Evolutionary conservation across 2,329 filamentous ascomycete genomes (phyloP).

Genomic region (Penicillium sp.): DNA sequence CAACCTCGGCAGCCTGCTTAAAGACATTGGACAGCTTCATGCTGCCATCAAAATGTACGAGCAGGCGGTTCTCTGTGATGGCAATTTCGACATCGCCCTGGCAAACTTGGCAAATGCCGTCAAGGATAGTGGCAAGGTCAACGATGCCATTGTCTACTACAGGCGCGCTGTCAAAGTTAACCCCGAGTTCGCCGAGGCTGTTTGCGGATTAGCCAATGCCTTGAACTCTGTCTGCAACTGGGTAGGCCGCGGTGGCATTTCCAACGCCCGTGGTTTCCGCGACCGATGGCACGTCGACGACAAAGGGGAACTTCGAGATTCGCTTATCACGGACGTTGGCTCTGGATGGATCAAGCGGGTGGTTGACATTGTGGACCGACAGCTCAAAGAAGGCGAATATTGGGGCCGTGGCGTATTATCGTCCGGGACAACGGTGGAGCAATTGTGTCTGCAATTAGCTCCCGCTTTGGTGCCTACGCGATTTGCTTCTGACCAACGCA

Average conservation of each 20-base stretch:
- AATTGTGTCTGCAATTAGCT: constrained; percentile 50
- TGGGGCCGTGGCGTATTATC: constrained; percentile 80
- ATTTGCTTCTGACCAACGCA: constrained; percentile 25
- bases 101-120: constrained; percentile 97
- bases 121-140: constrained; percentile 90
- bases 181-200: constrained; percentile 92
- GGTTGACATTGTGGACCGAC: constrained; percentile 82
- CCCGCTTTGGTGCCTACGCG: constrained; percentile 31
- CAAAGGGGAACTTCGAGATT: constrained; percentile 75
- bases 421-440: constrained; percentile 51
- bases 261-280: constrained; percentile 66
- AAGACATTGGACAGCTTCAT: constrained; percentile 90
- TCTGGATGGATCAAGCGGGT: constrained; percentile 84
- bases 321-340: constrained; percentile 58
- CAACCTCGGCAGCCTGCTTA: constrained; percentile 89
- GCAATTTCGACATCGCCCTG: constrained; percentile 92
- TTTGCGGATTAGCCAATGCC: constrained; percentile 91
- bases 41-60: constrained; percentile 97
- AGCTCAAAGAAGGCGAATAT: constrained; percentile 76
- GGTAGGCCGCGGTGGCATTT: constrained; percentile 81
- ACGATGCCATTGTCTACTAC: constrained; percentile 89
- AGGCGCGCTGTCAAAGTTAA: constrained; percentile 85
- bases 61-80: constrained; percentile 84
- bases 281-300: constrained; percentile 95
- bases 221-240: constrained; percentile 96